Evolutionary conservation across 768 basidiomycete species (phyloP), one percentile per base, ranked within the genome.

Genomic region (Tricholoma terreum): DNA sequence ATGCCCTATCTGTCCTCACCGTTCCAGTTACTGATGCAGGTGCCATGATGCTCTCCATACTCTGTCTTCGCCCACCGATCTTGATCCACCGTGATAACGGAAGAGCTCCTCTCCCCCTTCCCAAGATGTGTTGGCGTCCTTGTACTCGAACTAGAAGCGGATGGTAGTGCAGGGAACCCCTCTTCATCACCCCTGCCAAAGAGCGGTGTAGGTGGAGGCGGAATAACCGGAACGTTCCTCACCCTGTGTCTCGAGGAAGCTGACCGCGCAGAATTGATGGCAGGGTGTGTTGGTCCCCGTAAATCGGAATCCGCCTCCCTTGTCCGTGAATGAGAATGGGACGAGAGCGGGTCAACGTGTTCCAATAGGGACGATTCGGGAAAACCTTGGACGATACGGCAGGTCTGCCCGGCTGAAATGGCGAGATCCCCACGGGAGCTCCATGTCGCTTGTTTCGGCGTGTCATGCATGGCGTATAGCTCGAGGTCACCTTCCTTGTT

Each of bases 401-500:
- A 83, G 55, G 72, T 79, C 50, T 67, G 69, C 4, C 86, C 87
- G 4, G 81, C 78, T 6, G 83, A 83, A 22, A 90, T 71, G 6
- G 77, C 78, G 3, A 92, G 72, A 55, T 84, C 85, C 2, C 92
- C 92, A 1, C 85, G 83, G 2, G 87, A 64, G 61, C 87, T 91
- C 91, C 91, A 92, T 1, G 77, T 71, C 1, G 80, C 69, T 59
- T 89, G 85, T 54, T 86, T 86, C 2, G 89, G 85, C 0, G 85
- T 80, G 63, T 92, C 89, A 54, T 89, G 79, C 38, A 90, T 73
- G 0, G 81, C 81, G 56, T 87, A 83, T 4, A 92, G 73, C 59
- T 92, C 85, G 21, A 92, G 73, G 61, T 90, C 88, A 3, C 90
- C 89, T 8, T 87, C 85, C 60, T 80, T 89, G 67, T 83, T 88